A percentile compares a stretch with the other conserved stretches of the same genome.
These are phyloP conservation scores for Biancaea sappan DNA, from an alignment of 306 rosid genomes.

Conservation along the genomic window DNA sequence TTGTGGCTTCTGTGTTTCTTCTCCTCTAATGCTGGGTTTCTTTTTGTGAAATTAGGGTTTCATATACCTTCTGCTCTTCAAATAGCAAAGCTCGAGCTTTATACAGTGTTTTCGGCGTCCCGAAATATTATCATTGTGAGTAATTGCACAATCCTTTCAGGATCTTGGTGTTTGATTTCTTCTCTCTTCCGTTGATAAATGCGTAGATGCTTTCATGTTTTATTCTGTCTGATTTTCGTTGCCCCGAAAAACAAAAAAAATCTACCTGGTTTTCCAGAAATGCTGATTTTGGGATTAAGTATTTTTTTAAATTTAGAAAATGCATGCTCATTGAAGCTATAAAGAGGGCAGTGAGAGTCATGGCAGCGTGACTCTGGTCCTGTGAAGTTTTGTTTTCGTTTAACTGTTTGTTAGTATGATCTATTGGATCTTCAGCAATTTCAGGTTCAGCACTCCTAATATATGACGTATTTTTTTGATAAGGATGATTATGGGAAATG, in stretches of 20 bases:
- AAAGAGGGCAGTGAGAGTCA: neutral
- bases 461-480: neutral
- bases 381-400: neutral
- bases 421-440: neutral
- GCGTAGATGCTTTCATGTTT: neutral
- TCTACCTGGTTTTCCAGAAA: too few relatives aligned
- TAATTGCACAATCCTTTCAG: neutral
- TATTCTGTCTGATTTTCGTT: neutral
- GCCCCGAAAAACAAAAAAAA: too few relatives aligned
- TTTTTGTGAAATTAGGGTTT: slow-evolving; percentile 65
- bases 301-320: neutral
- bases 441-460: neutral
- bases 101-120: neutral
- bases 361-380: neutral
- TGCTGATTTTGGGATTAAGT: neutral
- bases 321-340: neutral
- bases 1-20: slow-evolving; percentile 26
- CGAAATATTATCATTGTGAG: slow-evolving; percentile 44
- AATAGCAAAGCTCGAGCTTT: slow-evolving; percentile 23
- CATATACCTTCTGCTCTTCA: slow-evolving; percentile 24
- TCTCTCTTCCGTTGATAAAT: neutral
- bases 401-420: neutral
- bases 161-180: neutral
- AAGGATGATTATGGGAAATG: too few relatives aligned
- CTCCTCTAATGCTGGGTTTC: slow-evolving; percentile 53